A percentile compares a stretch with the other conserved stretches of the same genome.
Evolutionary conservation across 169 alveolate species (phyloP).

Genomic region (Cryptosporidium parvum): DNA sequence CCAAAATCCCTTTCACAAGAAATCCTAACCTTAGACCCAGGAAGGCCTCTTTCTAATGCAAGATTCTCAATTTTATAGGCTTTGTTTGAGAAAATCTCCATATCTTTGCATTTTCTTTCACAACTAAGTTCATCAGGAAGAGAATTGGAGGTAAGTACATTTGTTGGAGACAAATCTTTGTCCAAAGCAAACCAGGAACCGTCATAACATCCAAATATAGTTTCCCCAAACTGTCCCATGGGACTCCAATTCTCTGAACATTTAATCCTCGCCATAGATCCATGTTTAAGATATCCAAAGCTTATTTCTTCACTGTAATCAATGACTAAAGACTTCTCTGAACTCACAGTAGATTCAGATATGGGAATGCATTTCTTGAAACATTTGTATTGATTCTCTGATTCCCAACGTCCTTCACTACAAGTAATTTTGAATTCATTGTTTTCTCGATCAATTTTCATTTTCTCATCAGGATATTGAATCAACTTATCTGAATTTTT

Average conservation of each 20-base stretch:
- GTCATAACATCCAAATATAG: conserved; percentile 20
- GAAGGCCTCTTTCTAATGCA: conserved; percentile 4
- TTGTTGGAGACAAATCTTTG: background rate
- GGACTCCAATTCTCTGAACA: conserved; percentile 65
- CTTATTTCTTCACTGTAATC: conserved; percentile 3
- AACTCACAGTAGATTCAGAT: background rate
- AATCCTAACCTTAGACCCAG: conserved; percentile 36
- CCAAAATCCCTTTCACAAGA: conserved; percentile 58
- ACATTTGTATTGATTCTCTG: conserved; percentile 24
- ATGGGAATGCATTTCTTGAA: conserved; percentile 41
- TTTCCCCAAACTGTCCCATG: background rate
- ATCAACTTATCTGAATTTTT: conserved; percentile 34
- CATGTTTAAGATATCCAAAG: conserved; percentile 16
- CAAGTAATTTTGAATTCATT: conserved; percentile 18
- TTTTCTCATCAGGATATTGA: background rate
- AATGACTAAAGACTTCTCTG: conserved; percentile 1
- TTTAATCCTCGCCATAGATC: conserved; percentile 49
- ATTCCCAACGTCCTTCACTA: conserved; percentile 56
- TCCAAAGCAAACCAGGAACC: conserved; percentile 45
- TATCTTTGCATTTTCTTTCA: conserved; percentile 35
- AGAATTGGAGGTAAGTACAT: background rate
- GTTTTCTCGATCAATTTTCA: conserved; percentile 19
- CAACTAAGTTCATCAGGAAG: conserved; percentile 1
- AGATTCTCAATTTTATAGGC: conserved; percentile 42
- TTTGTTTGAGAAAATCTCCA: conserved; percentile 56